Base-by-base conservation (phyloP, 345 rosid genomes). In the Populus nigra region DNA sequence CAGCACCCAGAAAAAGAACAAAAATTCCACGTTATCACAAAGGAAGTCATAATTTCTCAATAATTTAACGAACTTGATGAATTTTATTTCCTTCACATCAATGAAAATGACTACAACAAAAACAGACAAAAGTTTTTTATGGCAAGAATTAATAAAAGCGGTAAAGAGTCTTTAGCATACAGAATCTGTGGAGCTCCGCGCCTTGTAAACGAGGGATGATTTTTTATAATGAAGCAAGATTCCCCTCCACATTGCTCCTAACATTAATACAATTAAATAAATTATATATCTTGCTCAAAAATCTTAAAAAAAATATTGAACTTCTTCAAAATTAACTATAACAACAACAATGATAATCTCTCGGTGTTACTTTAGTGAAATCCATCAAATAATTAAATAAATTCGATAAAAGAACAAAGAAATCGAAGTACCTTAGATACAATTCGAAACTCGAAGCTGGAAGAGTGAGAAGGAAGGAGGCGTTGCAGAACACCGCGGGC, bases 401-500 rank as follows among this genome's bases (percentile, higher is more conserved):
- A 47, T 15, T 15, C 4, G 50, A 47, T 47, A 47, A 47, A 47
- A 15, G 5, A 47, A 47, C 5, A 47, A 47, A 12, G 18, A 47
- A 47, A 27, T 67, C 11, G 18, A 29, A 71, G 4, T 13, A 91
- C 93, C 90, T 89, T 86, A 12, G 87, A 83, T 75, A 89, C 72
- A 39, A 91, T 85, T 18, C 81, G 84, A 72, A 91, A 87, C 63
- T 89, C 88, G 76, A 91, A 91, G 79, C 80, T 84, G 25, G 89
- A 72, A 53, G 78, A 69, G 76, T 83, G 91, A 78, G 88, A 86
- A 53, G 95, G 95, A 72, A 89, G 87, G 68, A 91, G 76, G 59
- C 95, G 85, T 36, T 65, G 86, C 47, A 91, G 93, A 43, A 77
- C 90, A n/a, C 81, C 86, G 23, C 83, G 78, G 33, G 91, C 90